These are phyloP conservation scores for Yamadazyma tumulicola DNA, from an alignment of 805 yeast species.

Conservation along the genomic window DNA sequence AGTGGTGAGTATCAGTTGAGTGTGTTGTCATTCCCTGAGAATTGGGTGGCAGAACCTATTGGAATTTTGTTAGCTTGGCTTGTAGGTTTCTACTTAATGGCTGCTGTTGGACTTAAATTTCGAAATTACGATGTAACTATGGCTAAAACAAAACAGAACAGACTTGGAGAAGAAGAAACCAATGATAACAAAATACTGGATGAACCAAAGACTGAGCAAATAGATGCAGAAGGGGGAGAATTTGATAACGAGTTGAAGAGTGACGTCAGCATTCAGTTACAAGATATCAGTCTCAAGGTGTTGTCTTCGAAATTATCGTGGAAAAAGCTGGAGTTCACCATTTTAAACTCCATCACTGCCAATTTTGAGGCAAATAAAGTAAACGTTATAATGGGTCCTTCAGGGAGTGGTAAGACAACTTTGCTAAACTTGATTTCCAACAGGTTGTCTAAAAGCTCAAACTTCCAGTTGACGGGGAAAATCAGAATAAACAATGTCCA, in stretches of 20 bases:
- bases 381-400: constrained; percentile 46
- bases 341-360: constrained; percentile 27
- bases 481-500: constrained; percentile 26
- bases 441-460: constrained; percentile 26
- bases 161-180: constrained; percentile 20
- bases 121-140: constrained; percentile 52
- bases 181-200: neutral
- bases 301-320: constrained; percentile 29
- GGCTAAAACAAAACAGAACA: constrained; percentile 38
- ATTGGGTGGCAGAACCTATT: constrained; percentile 68
- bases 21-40: constrained; percentile 55
- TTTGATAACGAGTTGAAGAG: constrained; percentile 27
- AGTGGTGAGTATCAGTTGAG: constrained; percentile 53
- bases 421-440: constrained; percentile 47
- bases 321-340: constrained; percentile 10
- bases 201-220: neutral
- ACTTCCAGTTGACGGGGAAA: constrained; percentile 21
- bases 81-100: constrained; percentile 48
- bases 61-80: constrained; percentile 57
- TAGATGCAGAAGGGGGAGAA: constrained; percentile 1
- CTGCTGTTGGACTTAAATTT: constrained; percentile 46
- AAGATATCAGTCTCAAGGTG: constrained; percentile 43
- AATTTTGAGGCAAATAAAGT: constrained; percentile 29
- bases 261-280: constrained; percentile 15
- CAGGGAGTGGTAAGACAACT: constrained; percentile 45